Evolutionary conservation across 257 asterid species (phyloP).

Genomic region (Solanum tarijense): DNA sequence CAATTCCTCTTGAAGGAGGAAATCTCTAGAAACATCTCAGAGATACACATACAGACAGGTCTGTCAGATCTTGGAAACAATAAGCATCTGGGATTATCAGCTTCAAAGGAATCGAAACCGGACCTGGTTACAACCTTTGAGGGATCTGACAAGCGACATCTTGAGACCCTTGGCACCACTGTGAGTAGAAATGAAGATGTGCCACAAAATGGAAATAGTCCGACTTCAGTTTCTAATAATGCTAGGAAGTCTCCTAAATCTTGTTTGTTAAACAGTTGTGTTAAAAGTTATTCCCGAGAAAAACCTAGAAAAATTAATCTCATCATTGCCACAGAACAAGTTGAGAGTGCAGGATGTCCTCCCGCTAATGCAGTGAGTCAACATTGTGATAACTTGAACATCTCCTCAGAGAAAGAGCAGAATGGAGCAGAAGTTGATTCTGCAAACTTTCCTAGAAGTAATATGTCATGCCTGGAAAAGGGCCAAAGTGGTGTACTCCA

Average conservation of each 20-base stretch:
- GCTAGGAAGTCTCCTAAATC: slow-evolving; percentile 29
- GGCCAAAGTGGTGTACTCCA: slow-evolving; percentile 6
- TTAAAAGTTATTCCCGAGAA: slow-evolving; percentile 18
- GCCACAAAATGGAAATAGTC: slow-evolving; percentile 17
- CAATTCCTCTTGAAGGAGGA: slow-evolving; percentile 29
- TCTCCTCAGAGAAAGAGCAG: slow-evolving; percentile 8
- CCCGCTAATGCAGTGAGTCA: slow-evolving; percentile 6
- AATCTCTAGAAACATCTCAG: slow-evolving; percentile 12
- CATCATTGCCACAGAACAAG: slow-evolving; percentile 24
- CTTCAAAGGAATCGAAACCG: slow-evolving; percentile 19
- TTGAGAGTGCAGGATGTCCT: slow-evolving; percentile 20
- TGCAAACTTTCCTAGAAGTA: slow-evolving; percentile 20
- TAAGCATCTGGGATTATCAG: slow-evolving; percentile 15
- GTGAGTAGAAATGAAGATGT: slow-evolving; percentile 17
- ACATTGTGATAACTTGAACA: slow-evolving; percentile 17
- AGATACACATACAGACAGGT: slow-evolving; percentile 19
- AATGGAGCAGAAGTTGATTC: slow-evolving; percentile 13
- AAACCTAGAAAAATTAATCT: slow-evolving; percentile 22
- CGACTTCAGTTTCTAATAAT: slow-evolving; percentile 24
- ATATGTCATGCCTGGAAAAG: slow-evolving; percentile 17
- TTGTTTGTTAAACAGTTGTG: slow-evolving; percentile 19
- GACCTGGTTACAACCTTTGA: slow-evolving; percentile 10
- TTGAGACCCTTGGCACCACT: slow-evolving; percentile 16
- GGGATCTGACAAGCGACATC: slow-evolving; percentile 13
- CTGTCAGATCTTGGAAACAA: slow-evolving; percentile 12